Evolutionary conservation across 2,329 filamentous ascomycete species (phyloP).

Genomic region (Scortechinia acanthostroma): DNA sequence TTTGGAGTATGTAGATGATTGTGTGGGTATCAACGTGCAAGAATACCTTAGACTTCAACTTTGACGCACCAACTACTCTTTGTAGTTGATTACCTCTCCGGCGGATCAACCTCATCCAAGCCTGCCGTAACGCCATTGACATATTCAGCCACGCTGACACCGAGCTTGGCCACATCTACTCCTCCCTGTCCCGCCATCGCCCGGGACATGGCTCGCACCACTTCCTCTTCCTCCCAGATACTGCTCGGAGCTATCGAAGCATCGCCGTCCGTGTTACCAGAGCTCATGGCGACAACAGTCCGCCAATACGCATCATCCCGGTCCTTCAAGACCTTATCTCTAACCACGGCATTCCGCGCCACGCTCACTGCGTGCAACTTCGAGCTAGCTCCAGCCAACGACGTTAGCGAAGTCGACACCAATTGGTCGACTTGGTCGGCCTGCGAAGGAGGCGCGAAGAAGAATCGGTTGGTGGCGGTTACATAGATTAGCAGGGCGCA

Average conservation of each 20-base stretch:
- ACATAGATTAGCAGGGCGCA: neutral
- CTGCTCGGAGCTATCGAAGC: too few relatives aligned
- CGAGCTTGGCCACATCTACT: neutral
- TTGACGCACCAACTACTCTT: too few relatives aligned
- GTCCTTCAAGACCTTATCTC: neutral
- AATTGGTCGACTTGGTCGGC: neutral
- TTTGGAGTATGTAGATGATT: too few relatives aligned
- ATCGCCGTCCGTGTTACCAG: neutral
- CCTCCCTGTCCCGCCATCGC: conserved; percentile 1
- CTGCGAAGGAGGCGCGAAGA: neutral
- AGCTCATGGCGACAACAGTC: neutral
- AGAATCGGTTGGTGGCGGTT: conserved; percentile 1
- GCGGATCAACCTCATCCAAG: neutral
- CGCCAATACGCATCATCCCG: conserved; percentile 1
- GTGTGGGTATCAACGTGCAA: too few relatives aligned
- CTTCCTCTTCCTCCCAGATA: conserved; percentile 3
- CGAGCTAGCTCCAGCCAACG: neutral
- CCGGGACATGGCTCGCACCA: neutral
- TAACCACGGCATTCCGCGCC: neutral
- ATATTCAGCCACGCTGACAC: neutral
- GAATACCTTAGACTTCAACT: too few relatives aligned
- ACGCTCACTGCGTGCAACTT: neutral
- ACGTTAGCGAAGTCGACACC: neutral
- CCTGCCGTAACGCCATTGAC: neutral
- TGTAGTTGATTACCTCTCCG: too few relatives aligned